Conservation (phyloP, 345 rosid genomes). For the Anastatica hierochuntica region DNA sequence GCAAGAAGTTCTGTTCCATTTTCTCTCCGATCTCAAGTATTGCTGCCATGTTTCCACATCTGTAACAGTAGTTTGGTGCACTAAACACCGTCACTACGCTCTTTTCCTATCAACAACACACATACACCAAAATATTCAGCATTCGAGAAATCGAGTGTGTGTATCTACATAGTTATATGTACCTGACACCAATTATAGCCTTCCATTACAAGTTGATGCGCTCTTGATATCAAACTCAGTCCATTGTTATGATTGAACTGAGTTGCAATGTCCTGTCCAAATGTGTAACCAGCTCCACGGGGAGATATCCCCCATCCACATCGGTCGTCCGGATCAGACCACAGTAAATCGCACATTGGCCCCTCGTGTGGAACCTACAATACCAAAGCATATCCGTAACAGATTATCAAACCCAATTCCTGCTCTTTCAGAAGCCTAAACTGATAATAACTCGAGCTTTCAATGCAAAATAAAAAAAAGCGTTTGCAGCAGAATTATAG, state of each 20-base stretch:
- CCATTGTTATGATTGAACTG: constrained; percentile 90
- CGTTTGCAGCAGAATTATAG: background rate
- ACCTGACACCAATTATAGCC: constrained; percentile 34
- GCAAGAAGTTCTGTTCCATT: constrained; percentile 31
- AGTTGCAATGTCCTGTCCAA: constrained; percentile 89
- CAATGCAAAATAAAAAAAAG: no score
- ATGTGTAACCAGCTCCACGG: constrained; percentile 98
- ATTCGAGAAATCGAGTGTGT: background rate
- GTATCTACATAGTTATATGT: background rate
- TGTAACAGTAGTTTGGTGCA: constrained; percentile 33
- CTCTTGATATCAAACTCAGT: constrained; percentile 69
- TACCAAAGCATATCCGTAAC: background rate
- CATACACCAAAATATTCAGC: constrained; percentile 13
- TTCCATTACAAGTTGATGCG: constrained; percentile 33
- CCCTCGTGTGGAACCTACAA: constrained; percentile 96
- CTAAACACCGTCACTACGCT: constrained; percentile 32
- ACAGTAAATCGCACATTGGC: constrained; percentile 95
- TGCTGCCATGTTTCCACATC: constrained; percentile 36
- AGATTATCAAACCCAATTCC: background rate
- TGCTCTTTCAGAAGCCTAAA: background rate
- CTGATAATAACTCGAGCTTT: background rate
- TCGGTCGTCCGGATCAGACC: constrained; percentile 99
- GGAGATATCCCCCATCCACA: constrained; percentile 99
- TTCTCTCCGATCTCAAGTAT: constrained; percentile 30
- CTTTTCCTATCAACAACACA: constrained; percentile 24